Evolutionary conservation across 257 asterid species (phyloP).

Genomic region (Haberlea rhodopensis): DNA sequence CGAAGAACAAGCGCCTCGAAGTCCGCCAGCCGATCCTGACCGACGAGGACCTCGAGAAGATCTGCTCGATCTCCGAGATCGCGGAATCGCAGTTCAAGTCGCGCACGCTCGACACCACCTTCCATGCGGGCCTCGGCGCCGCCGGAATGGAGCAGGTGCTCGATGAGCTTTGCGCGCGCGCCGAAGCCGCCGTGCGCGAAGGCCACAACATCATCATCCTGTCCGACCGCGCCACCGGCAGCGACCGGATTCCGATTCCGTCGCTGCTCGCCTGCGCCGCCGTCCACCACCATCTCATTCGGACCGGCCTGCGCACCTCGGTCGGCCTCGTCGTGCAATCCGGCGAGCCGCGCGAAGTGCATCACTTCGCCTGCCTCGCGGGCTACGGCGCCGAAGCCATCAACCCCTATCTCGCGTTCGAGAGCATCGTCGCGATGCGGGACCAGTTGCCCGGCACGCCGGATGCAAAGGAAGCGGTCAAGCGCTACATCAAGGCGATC

Average conservation of each 20-base stretch:
- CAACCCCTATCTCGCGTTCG: constrained; percentile 88
- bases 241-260: constrained; percentile 74
- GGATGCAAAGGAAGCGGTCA: constrained; percentile 75
- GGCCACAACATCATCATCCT: constrained; percentile 7
- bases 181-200: no score
- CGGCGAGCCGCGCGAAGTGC: constrained; percentile 99
- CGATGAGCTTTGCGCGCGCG: no score
- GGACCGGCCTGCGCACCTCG: constrained; percentile 83
- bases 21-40: neutral
- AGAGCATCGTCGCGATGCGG: constrained; percentile 87
- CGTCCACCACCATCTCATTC: constrained; percentile 92
- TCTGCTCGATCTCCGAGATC: no score
- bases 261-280: constrained; percentile 94
- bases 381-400: constrained; percentile 98
- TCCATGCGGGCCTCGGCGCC: no score
- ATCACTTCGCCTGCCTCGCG: constrained; percentile 88
- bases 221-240: constrained; percentile 61
- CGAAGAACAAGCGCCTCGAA: constrained; percentile 71
- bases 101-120: no score
- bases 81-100: no score
- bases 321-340: constrained; percentile 83
- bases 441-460: constrained; percentile 77
- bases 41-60: no score
- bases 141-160: no score
- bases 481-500: constrained; percentile 77